Percentiles rank a stretch among this genome's conserved stretches.
These are phyloP conservation scores for Durotheca rogersii DNA, from an alignment of 495 filamentous ascomycete genomes.

Conservation along the genomic window DNA sequence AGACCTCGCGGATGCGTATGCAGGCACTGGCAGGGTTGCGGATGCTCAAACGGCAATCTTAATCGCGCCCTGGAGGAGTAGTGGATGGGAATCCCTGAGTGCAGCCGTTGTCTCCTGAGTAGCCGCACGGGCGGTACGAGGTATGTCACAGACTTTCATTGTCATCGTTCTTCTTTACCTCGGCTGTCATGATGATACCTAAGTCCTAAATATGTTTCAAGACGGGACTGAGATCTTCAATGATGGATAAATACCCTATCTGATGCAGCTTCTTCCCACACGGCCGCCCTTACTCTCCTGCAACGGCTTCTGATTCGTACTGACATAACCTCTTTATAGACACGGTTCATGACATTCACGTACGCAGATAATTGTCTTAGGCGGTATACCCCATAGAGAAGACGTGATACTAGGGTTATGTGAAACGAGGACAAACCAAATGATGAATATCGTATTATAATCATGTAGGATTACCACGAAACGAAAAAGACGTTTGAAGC, in stretches of 20 bases:
- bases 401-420: too few species aligned
- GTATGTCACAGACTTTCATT: constrained; percentile 15
- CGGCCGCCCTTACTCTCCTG: too few species aligned
- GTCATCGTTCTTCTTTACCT: not conserved
- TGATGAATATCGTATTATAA: too few species aligned
- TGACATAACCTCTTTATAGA: too few species aligned
- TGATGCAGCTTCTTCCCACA: constrained; percentile 12
- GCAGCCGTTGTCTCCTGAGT: constrained; percentile 31
- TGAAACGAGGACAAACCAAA: too few species aligned
- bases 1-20: constrained; percentile 73
- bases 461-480: too few species aligned
- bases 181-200: constrained; percentile 34
- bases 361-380: too few species aligned
- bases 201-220: constrained; percentile 39
- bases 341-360: not conserved
- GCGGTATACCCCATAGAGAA: too few species aligned
- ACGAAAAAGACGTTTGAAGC: too few species aligned
- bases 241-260: constrained; percentile 34
- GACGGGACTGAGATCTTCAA: constrained; percentile 38
- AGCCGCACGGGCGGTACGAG: constrained; percentile 4
- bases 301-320: too few species aligned
- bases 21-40: constrained; percentile 65
- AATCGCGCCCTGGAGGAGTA: constrained; percentile 73
- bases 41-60: constrained; percentile 78
- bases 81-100: constrained; percentile 59